Base-by-base conservation (phyloP, 2,329 filamentous ascomycete species). In the Pseudogymnoascus sp. region DNA sequence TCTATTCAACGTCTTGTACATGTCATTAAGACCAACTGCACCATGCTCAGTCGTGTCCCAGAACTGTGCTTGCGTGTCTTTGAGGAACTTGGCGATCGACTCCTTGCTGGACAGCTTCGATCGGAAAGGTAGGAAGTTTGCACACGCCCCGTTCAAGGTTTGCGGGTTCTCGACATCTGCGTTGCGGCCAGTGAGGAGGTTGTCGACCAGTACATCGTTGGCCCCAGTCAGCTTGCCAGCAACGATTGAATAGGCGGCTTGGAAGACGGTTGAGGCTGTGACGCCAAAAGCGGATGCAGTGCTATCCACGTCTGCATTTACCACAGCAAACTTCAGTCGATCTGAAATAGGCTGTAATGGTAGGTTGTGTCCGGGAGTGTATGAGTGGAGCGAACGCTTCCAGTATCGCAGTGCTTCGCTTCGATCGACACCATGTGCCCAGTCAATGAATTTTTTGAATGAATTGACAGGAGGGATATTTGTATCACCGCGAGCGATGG, bases 131-230 rank as follows among this genome's bases (percentile, higher is more conserved):
- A 76, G 66, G 64, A 77, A 77, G 66, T 76, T 55, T 28, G 75
- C 75, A 45, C 69, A 69, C 1, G 69, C 74, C 18, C 75, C 75
- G 64, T 74, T 73, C 67, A 77, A 74, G 35, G 63, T 63, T 60
- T 77, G 75, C 4, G 75, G 73, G 60, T 75, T 67, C 33, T 65
- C 67, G 31, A 76, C 64, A 31, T 71, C 70, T 21, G 76, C 71
- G 65, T 77, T 77, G 63, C 75, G 74, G 16, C 75, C 75, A 1
- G 71, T 75, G 59, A 72, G 63, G 43, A 77, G 73, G 68, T 77
- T 72, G 66, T 76, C 74, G 58, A 72, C 73, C 9, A 63, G 61
- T 18, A 75, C 67, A 37, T 72, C 70, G 7, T 37, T 35, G 3
- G 40, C 38, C 8, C 63, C 62, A 14, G 63, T 69, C 31, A 67